phyloP scores from a whole-genome alignment of 352 stramenopile genomes.

The Pythium dissotocum region DNA sequence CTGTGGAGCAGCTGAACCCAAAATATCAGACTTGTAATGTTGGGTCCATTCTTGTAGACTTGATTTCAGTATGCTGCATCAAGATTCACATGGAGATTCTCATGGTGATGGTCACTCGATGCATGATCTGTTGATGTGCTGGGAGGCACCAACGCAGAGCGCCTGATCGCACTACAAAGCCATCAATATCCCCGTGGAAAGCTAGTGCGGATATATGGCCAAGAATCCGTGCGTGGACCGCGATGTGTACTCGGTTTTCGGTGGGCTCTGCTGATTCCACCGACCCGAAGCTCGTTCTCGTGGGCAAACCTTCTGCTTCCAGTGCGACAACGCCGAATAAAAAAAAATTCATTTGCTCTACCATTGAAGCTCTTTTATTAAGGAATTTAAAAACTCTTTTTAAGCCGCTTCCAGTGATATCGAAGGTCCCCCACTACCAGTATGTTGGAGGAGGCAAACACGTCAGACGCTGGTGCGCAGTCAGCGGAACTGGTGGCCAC shows the following conservation, averaged over 20 bases:
- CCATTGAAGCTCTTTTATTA: too few relatives aligned
- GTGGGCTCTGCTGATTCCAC: neutral
- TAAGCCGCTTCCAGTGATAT: neutral
- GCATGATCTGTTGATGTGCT: too few relatives aligned
- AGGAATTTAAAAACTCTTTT: too few relatives aligned
- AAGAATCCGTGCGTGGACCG: slow-evolving; percentile 2
- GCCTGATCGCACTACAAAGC: too few relatives aligned
- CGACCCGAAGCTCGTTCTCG: neutral
- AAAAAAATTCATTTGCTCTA: too few relatives aligned
- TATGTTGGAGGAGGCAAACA: neutral
- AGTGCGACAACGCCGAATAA: neutral
- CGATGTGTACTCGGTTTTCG: neutral
- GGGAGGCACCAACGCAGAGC: too few relatives aligned
- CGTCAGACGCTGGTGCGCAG: neutral
- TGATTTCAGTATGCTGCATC: too few relatives aligned
- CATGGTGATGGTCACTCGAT: too few relatives aligned
- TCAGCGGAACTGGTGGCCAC: neutral
- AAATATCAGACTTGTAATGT: too few relatives aligned
- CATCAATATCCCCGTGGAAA: neutral
- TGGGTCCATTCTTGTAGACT: too few relatives aligned
- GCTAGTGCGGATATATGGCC: neutral
- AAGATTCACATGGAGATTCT: too few relatives aligned
- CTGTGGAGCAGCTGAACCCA: too few relatives aligned
- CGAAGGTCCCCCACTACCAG: neutral
- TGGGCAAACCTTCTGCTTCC: slow-evolving; percentile 8